Base-by-base conservation (phyloP, 2,329 filamentous ascomycete species). In the Aspergillus intermedius region DNA sequence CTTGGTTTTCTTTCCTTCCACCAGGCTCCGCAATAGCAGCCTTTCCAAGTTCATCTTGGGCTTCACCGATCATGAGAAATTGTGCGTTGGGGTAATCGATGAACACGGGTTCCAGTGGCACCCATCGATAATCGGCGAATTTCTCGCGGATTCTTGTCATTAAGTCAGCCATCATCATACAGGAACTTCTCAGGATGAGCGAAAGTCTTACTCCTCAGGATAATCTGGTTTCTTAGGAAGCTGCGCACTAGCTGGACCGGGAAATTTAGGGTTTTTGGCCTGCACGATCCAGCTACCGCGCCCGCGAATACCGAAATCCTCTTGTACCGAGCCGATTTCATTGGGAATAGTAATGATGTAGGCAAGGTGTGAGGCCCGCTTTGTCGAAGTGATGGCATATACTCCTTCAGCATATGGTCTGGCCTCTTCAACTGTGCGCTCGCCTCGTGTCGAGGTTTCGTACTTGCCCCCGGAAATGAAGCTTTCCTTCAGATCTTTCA, bases 371-470 rank as follows among this genome's bases (percentile, higher is more conserved):
- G 83, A 87, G 43, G 86, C 80, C 0, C 83, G 75, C 1, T 82
- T 82, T 0, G 84, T 88, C 2, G 79, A 81, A 0, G 85, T 88
- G 46, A 95, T 83, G 0, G 85, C 86, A 59, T 95, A 95, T 0
- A 95, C 82, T 0, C 90, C 91, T 65, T 95, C 89, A 0, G 83
- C 90, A n/a, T 90, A 76, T 0, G 87, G 87, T 0, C 79, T 84
- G 1, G 87, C 84, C 1, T 86, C 81, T 0, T 87, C 83, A 0
- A 75, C 77, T 45, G 85, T 82, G 10, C 87, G 79, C 12, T 79
- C 80, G 1, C 88, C 88, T 2, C 71, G 74, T 0, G 88, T 91
- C 71, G 89, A 84, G 6, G 89, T 95, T 45, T 81, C 76, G 63
- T 94, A 91, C 9, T 86, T 81, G 1, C 73, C 75, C 0, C 80